Conservation (phyloP, 352 stramenopile species). For the Nothophytophthora sp. region DNA sequence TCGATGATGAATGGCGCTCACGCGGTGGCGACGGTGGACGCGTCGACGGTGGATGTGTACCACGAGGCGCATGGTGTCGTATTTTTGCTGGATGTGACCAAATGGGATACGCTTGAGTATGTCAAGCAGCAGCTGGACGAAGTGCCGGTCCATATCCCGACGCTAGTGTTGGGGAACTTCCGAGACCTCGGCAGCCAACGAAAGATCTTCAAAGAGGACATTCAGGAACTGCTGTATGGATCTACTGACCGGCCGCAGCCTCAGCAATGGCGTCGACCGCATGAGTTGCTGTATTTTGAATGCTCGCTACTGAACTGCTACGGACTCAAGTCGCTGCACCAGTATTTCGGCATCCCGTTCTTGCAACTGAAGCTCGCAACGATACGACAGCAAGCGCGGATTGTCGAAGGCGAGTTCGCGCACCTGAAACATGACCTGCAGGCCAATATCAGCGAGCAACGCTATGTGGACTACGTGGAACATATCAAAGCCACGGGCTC, state of each 20-base stretch:
- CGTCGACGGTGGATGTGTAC: conserved; percentile 89
- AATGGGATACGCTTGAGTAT: conserved; percentile 83
- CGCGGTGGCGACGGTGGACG: conserved; percentile 74
- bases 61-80: conserved; percentile 87
- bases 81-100: conserved; percentile 88
- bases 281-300: conserved; percentile 83
- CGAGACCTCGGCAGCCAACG: conserved; percentile 60
- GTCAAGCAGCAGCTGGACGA: conserved; percentile 67
- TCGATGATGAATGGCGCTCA: conserved; percentile 47
- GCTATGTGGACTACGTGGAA: conserved; percentile 76
- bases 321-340: conserved; percentile 78
- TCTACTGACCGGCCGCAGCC: conserved; percentile 32
- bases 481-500: conserved; percentile 68
- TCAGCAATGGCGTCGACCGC: conserved; percentile 42
- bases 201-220: conserved; percentile 88
- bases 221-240: conserved; percentile 72
- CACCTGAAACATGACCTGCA: conserved; percentile 78
- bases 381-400: conserved; percentile 73
- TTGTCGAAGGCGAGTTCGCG: conserved; percentile 69
- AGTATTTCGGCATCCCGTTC: conserved; percentile 87
- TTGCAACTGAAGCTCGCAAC: conserved; percentile 80
- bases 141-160: conserved; percentile 79
- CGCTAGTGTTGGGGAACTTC: conserved; percentile 84
- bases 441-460: conserved; percentile 68
- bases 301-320: conserved; percentile 86